These are phyloP conservation scores for Monosporascus ibericus DNA, from an alignment of 2,329 filamentous ascomycete genomes.

Conservation along the genomic window DNA sequence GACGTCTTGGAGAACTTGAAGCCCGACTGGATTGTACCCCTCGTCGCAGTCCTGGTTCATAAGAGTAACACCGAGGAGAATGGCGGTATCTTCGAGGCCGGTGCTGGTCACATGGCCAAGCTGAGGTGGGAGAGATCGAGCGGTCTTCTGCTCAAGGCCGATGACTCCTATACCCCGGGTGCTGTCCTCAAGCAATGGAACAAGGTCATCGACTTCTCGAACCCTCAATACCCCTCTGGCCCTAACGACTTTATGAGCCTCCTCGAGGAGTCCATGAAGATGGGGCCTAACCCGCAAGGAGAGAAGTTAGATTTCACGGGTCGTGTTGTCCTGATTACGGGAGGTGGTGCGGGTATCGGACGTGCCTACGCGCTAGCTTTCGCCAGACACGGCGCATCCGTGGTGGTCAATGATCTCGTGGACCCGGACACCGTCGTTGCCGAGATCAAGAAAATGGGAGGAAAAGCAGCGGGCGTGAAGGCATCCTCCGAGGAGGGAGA, in stretches of 20 bases:
- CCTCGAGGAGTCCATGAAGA: slow-evolving; percentile 75
- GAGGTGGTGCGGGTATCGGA: slow-evolving; percentile 84
- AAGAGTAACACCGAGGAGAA: slow-evolving; percentile 76
- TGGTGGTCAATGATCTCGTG: slow-evolving; percentile 94
- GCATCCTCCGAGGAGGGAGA: slow-evolving; percentile 91
- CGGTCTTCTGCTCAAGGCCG: slow-evolving; percentile 83
- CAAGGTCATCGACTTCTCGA: slow-evolving; percentile 78
- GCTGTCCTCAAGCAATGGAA: slow-evolving; percentile 88
- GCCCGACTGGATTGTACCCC: slow-evolving; percentile 91
- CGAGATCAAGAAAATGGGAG: slow-evolving; percentile 86
- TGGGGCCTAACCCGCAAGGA: slow-evolving; percentile 64
- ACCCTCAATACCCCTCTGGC: slow-evolving; percentile 75
- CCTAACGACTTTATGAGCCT: slow-evolving; percentile 83
- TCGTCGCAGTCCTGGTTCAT: slow-evolving; percentile 85
- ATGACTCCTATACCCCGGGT: slow-evolving; percentile 79
- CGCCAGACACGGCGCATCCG: slow-evolving; percentile 72
- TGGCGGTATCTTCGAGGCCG: slow-evolving; percentile 87
- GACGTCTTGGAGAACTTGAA: slow-evolving; percentile 79
- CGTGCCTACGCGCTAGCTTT: slow-evolving; percentile 86
- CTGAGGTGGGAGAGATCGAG: slow-evolving; percentile 89
- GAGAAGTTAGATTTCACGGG: slow-evolving; percentile 76
- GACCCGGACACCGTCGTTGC: slow-evolving; percentile 86
- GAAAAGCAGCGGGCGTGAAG: slow-evolving; percentile 88
- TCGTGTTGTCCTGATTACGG: slow-evolving; percentile 81
- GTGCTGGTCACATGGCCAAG: slow-evolving; percentile 88